Evolutionary conservation across 805 yeast genomes (phyloP).

Genomic region (Ogataea methanolica): DNA sequence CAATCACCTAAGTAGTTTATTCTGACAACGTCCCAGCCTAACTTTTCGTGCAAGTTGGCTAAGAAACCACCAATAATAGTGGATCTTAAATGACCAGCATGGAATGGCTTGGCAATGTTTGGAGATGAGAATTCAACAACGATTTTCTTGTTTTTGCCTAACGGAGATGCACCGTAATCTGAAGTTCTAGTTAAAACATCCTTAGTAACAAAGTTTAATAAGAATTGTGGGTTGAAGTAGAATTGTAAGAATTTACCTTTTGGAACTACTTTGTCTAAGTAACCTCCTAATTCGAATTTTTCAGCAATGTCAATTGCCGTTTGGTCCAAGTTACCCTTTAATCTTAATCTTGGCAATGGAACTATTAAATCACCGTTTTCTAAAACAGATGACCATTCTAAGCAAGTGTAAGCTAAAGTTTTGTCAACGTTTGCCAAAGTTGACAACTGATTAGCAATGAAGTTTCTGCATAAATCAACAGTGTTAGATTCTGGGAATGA

Average conservation of each 20-base stretch:
- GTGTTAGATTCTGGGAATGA: conserved; percentile 78
- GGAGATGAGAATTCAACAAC: conserved; percentile 94
- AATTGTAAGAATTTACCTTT: conserved; percentile 92
- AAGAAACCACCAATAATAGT: conserved; percentile 97
- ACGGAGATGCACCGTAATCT: conserved; percentile 68
- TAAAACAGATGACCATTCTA: conserved; percentile 80
- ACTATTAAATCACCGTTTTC: conserved; percentile 92
- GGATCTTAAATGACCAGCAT: conserved; percentile 97
- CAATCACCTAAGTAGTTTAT: conserved; percentile 97
- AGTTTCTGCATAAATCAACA: conserved; percentile 84
- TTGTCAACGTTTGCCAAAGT: conserved; percentile 68
- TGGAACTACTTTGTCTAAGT: conserved; percentile 65
- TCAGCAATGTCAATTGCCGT: conserved; percentile 74
- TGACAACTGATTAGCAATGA: conserved; percentile 75
- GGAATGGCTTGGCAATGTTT: conserved; percentile 98
- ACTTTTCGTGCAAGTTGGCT: conserved; percentile 80
- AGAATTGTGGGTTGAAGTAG: conserved; percentile 63
- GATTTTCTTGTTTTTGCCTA: conserved; percentile 68
- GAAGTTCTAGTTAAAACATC: conserved; percentile 58
- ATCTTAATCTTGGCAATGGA: conserved; percentile 85
- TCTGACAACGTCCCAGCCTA: conserved; percentile 90
- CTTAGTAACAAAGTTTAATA: conserved; percentile 64
- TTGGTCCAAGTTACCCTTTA: conserved; percentile 79
- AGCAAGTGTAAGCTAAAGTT: conserved; percentile 68
- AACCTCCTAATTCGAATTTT: conserved; percentile 69